A percentile compares a stretch with the other conserved stretches of the same genome.
Evolutionary conservation across 495 filamentous ascomycete species (phyloP).

Genomic region (Penicillium ucsense): DNA sequence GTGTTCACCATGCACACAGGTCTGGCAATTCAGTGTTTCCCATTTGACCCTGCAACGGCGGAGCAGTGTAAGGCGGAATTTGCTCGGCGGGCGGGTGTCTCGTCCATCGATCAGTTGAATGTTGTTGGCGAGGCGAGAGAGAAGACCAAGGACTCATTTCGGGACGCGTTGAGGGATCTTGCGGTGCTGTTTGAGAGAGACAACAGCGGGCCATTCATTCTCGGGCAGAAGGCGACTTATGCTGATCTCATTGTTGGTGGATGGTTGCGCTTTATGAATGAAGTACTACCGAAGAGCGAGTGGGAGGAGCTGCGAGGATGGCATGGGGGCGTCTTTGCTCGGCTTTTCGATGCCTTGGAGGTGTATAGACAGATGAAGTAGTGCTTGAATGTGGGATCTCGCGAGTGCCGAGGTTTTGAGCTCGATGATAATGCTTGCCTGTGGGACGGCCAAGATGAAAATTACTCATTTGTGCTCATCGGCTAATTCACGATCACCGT

Average conservation of each 20-base stretch:
- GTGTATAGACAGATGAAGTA: constrained; percentile 18
- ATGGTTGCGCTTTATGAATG: constrained; percentile 43
- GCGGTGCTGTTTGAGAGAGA: constrained; percentile 32
- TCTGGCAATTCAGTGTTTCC: constrained; percentile 26
- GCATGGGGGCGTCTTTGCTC: constrained; percentile 41
- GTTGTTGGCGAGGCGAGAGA: constrained; percentile 33
- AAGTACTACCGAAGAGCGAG: constrained; percentile 27
- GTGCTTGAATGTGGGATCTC: neutral
- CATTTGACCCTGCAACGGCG: constrained; percentile 34
- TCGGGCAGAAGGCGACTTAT: constrained; percentile 39
- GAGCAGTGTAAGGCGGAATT: constrained; percentile 37
- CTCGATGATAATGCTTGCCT: too few species aligned
- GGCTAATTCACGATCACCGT: too few species aligned
- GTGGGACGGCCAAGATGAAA: too few species aligned
- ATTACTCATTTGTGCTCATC: too few species aligned
- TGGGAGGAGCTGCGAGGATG: constrained; percentile 43
- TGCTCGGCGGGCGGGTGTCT: constrained; percentile 30
- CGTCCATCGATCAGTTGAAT: constrained; percentile 37
- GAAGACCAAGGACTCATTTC: constrained; percentile 26
- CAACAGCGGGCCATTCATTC: constrained; percentile 40
- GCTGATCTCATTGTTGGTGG: constrained; percentile 55
- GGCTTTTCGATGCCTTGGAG: constrained; percentile 38
- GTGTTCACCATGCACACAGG: constrained; percentile 33
- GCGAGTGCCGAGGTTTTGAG: too few species aligned
- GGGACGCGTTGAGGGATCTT: constrained; percentile 28